phyloP scores from a whole-genome alignment of 2,329 filamentous ascomycete species.

The Dothistroma septosporum region DNA sequence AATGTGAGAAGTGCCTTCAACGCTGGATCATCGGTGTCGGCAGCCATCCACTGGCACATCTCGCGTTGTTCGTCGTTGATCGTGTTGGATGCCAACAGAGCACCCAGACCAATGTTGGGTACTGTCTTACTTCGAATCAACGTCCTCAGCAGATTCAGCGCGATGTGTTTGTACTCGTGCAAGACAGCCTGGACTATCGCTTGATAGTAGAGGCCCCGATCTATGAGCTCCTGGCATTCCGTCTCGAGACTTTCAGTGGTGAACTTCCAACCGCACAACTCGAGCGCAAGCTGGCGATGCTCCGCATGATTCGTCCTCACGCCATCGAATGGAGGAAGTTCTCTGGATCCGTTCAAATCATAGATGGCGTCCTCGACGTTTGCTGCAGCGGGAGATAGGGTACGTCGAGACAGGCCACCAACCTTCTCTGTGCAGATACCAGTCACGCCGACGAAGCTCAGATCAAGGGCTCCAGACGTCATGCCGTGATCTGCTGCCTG shows the following conservation, averaged over 20 bases:
- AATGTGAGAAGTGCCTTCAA: constrained; percentile 74
- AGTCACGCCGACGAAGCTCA: constrained; percentile 71
- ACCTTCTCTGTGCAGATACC: constrained; percentile 65
- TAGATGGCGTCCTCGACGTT: constrained; percentile 48
- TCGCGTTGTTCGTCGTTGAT: constrained; percentile 57
- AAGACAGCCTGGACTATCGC: constrained; percentile 73
- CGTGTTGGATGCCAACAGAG: constrained; percentile 46
- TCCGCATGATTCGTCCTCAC: constrained; percentile 61
- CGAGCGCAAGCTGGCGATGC: constrained; percentile 70
- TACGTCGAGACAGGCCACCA: constrained; percentile 39
- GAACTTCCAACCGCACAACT: constrained; percentile 69
- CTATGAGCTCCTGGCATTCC: constrained; percentile 49
- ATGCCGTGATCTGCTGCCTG: constrained; percentile 66
- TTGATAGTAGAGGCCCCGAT: constrained; percentile 62
- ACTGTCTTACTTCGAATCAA: constrained; percentile 67
- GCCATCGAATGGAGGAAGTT: constrained; percentile 61
- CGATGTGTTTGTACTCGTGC: constrained; percentile 63
- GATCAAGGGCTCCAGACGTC: constrained; percentile 62
- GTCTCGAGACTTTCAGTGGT: constrained; percentile 49
- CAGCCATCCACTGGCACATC: constrained; percentile 59
- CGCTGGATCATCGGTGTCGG: constrained; percentile 69
- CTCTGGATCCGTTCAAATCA: constrained; percentile 59
- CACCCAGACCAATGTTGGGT: constrained; percentile 47
- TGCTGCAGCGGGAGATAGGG: constrained; percentile 21
- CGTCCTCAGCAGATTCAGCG: constrained; percentile 65